These are phyloP conservation scores for Penicillium antarcticum DNA, from an alignment of 495 filamentous ascomycete species.

Conservation along the genomic window DNA sequence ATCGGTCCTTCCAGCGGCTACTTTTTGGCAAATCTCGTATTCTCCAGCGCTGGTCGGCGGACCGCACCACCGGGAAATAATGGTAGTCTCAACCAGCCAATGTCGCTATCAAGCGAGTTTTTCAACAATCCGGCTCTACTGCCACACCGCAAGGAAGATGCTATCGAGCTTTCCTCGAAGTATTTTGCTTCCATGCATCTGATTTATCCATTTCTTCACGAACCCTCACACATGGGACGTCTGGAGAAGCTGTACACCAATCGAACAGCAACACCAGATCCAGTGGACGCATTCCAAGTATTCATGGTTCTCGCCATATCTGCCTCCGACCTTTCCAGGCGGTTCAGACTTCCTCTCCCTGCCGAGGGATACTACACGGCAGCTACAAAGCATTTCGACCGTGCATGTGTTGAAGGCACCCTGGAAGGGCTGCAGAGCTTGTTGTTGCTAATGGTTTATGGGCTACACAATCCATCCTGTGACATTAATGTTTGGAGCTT, in stretches of 20 bases:
- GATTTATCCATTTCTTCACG: slow-evolving; percentile 42
- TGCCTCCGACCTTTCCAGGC: slow-evolving; percentile 38
- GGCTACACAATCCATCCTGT: slow-evolving; percentile 43
- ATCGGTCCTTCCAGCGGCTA: slow-evolving; percentile 41
- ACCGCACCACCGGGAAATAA: slow-evolving; percentile 6
- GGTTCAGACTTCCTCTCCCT: slow-evolving; percentile 37
- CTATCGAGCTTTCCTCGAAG: slow-evolving; percentile 34
- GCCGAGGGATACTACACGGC: slow-evolving; percentile 44
- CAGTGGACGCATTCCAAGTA: slow-evolving; percentile 34
- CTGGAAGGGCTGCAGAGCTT: slow-evolving; percentile 40
- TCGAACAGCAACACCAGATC: slow-evolving; percentile 5
- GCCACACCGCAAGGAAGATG: slow-evolving; percentile 32
- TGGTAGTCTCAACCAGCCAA: slow-evolving; percentile 2
- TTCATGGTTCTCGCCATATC: slow-evolving; percentile 47
- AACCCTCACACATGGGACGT: slow-evolving; percentile 33
- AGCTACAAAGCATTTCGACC: slow-evolving; percentile 37
- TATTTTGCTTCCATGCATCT: slow-evolving; percentile 43
- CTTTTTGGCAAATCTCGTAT: slow-evolving; percentile 41
- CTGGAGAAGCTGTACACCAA: slow-evolving; percentile 30
- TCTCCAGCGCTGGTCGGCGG: slow-evolving; percentile 32
- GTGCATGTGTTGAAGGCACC: slow-evolving; percentile 35
- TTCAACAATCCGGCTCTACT: slow-evolving; percentile 34
- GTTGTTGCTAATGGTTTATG: slow-evolving; percentile 45
- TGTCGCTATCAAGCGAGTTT: slow-evolving; percentile 25
- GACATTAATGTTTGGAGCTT: slow-evolving; percentile 47